Conservation (phyloP, 345 rosid species). For the Mangifera indica region DNA sequence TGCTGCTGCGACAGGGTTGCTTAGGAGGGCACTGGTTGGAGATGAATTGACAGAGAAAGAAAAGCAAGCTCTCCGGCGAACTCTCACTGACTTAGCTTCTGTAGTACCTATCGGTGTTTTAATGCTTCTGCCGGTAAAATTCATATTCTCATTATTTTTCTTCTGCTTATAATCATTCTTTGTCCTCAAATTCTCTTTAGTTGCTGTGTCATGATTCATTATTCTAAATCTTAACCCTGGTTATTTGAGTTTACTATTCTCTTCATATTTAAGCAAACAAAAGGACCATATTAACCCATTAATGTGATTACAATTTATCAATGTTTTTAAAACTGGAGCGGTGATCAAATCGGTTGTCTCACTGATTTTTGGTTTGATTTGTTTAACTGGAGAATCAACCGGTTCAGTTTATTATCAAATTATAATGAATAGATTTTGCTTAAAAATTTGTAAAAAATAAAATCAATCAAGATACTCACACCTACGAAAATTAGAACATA, state of each 20-base stretch:
- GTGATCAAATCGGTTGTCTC: too few relatives aligned
- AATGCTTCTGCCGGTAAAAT: constrained; percentile 97
- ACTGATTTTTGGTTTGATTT: too few relatives aligned
- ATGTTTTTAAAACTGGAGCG: too few relatives aligned
- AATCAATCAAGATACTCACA: too few relatives aligned
- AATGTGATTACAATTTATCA: neutral
- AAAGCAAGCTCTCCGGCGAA: constrained; percentile 74
- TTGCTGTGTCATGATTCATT: neutral
- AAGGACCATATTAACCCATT: constrained; percentile 1
- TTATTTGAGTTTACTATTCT: constrained; percentile 1
- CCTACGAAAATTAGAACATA: too few relatives aligned
- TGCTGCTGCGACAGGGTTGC: constrained; percentile 77
- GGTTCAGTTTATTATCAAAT: too few relatives aligned
- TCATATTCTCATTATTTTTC: neutral
- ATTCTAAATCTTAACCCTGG: neutral
- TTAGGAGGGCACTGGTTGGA: constrained; percentile 68
- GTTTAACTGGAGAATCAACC: too few relatives aligned
- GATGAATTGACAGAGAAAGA: constrained; percentile 90
- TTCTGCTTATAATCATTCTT: neutral
- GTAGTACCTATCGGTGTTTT: constrained; percentile 87
- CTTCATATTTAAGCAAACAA: constrained; percentile 1
- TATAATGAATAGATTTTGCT: too few relatives aligned
- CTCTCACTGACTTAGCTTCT: constrained; percentile 87
- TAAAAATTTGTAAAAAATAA: too few relatives aligned
- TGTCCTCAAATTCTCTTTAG: neutral